A percentile compares a stretch with the other conserved stretches of the same genome.
These are phyloP conservation scores for Parachlorella kessleri DNA, from an alignment of 139 green algal genomes.

Conservation along the genomic window DNA sequence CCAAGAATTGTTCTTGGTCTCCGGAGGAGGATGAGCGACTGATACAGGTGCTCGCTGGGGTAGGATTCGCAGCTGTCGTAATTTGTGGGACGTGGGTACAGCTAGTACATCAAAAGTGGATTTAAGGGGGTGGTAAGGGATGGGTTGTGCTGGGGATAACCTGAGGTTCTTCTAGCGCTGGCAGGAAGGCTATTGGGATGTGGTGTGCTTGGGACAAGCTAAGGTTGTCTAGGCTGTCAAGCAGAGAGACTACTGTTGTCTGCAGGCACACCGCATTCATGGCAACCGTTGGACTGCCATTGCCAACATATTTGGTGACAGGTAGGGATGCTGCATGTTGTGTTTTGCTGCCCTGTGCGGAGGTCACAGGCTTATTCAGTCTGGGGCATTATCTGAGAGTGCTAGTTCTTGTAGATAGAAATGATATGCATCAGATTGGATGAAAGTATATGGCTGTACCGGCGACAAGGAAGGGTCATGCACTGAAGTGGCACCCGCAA, in stretches of 20 bases:
- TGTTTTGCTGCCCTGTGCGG: not conserved
- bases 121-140: not conserved
- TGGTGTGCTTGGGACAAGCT: too few relatives aligned
- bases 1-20: constrained; percentile 16
- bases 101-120: not conserved
- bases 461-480: too few relatives aligned
- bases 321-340: constrained; percentile 2
- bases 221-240: not conserved
- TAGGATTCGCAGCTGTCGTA: too few relatives aligned
- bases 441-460: too few relatives aligned
- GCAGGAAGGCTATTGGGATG: too few relatives aligned
- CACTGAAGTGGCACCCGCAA: too few relatives aligned
- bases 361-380: not conserved
- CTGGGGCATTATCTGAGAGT: not conserved
- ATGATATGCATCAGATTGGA: not conserved
- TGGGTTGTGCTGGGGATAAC: not conserved
- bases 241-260: too few relatives aligned
- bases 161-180: too few relatives aligned
- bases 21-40: constrained; percentile 10
- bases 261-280: constrained; percentile 27
- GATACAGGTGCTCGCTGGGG: too few relatives aligned
- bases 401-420: not conserved
- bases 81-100: not conserved
- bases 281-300: constrained; percentile 61
- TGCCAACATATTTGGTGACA: constrained; percentile 43